Evolutionary conservation across 345 rosid genomes (phyloP), one percentile per base, ranked within the genome.

Genomic region (Boechera stricta): DNA sequence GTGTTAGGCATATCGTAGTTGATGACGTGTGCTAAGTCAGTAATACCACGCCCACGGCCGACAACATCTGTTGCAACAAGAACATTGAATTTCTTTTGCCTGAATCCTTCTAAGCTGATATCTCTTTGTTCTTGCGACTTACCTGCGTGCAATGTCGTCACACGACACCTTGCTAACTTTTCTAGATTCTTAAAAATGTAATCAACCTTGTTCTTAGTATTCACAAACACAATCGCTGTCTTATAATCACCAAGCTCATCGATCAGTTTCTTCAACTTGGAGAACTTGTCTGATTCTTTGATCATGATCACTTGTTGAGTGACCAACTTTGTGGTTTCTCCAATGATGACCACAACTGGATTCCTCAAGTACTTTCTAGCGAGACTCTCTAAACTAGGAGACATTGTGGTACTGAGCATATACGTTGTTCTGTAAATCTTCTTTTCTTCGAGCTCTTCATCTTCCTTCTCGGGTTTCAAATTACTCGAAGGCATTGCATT

Each of bases 341-440:
- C 98, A 67, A 90, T 85, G 15, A 85, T 94, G 54, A 94, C 98
- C 33, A 92, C 98, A 24, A 90, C 97, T 31, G 97, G 98, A 68
- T 94, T 94, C 73, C 98, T 89, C 81, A 94, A 80, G 79, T 90
- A 92, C 84, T 92, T 94, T 83, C 92, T 87, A 1, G 98, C 97
- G n/a, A 94, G 92, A 44, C 97, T 78, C 84, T 94, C 98, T 48
- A 92, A 94, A 12, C 88, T 87, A 52, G 90, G 86, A 13, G 94
- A 93, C 98, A 94, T 90, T 0, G 98, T 90, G 41, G 98, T 98
- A 78, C 92, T 92, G 48, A 92, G 92, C 98, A 94, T 94, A 79
- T 94, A 94, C 11, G 96, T 90, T 2, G 98, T 94, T 36, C 95
- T 86, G 77, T 92, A 94, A 72, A 94, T 90, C 90, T 75, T 94